Evolutionary conservation across 179 eudicot genomes (phyloP).

Genomic region (Corrigiola litoralis): DNA sequence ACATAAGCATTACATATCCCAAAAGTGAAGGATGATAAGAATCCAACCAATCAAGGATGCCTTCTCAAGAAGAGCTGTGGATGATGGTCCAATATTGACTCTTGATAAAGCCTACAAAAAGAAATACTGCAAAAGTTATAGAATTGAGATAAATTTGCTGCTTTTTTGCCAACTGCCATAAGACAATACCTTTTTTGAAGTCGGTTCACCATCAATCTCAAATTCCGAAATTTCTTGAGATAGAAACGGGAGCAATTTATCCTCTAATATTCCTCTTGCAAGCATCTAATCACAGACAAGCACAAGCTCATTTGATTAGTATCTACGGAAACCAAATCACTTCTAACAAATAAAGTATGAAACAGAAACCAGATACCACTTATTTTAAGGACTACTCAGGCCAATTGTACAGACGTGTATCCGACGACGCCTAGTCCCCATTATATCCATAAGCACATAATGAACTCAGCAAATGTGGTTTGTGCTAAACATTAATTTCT

Average conservation of each 20-base stretch:
- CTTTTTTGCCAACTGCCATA: slow-evolving; percentile 7
- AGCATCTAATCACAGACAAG: slow-evolving; percentile 59
- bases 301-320: slow-evolving; percentile 9
- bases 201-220: slow-evolving; percentile 52
- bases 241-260: slow-evolving; percentile 59
- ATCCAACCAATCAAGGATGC: slow-evolving; percentile 72
- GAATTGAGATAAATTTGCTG: not conserved
- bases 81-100: slow-evolving; percentile 66
- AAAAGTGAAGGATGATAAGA: not conserved
- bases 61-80: slow-evolving; percentile 73
- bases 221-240: slow-evolving; percentile 51
- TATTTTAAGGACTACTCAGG: not conserved
- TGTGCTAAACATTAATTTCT: not conserved
- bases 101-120: slow-evolving; percentile 63
- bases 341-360: not conserved
- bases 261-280: slow-evolving; percentile 81
- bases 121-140: slow-evolving; percentile 7
- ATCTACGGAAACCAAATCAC: not conserved
- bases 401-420: too few relatives aligned
- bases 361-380: not conserved
- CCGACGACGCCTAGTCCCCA: too few relatives aligned
- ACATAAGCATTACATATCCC: not conserved
- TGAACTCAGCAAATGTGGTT: too few relatives aligned
- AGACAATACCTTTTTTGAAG: slow-evolving; percentile 48
- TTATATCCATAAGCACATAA: too few relatives aligned